Percentiles rank a stretch among this genome's conserved stretches.
Conservation (phyloP, 2,329 filamentous ascomycete genomes). For the Hypomyces rosellus region DNA sequence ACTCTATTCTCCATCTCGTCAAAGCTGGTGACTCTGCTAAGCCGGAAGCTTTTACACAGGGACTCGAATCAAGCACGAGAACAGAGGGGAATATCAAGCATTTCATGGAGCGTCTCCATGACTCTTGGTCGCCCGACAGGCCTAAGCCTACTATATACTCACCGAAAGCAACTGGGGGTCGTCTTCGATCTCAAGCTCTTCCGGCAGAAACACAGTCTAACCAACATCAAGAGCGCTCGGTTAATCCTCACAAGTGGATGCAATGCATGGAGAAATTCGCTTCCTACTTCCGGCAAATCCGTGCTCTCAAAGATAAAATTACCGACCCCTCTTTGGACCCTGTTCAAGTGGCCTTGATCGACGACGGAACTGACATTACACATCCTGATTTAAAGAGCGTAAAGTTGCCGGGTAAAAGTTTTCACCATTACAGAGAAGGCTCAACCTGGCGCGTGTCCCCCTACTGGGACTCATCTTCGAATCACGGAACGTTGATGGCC, state of each 20-base stretch:
- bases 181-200: not conserved
- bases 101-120: not conserved
- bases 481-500: conserved; percentile 1
- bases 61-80: not conserved
- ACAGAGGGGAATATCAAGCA: not conserved
- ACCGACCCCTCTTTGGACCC: not conserved
- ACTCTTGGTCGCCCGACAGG: not conserved
- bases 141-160: not conserved
- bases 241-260: conserved; percentile 1
- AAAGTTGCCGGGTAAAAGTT: not conserved
- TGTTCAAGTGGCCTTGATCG: conserved; percentile 1
- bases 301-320: not conserved
- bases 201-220: not conserved
- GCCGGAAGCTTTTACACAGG: not conserved
- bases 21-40: not conserved
- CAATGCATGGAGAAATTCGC: conserved; percentile 3
- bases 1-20: not conserved
- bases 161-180: not conserved
- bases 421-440: not conserved
- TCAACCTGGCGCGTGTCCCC: not conserved
- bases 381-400: not conserved
- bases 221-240: not conserved
- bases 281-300: not conserved
- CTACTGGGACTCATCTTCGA: not conserved
- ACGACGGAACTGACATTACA: conserved; percentile 3